Conservation (phyloP, 2,329 filamentous ascomycete species). For the Xenoacremonium recifei region DNA sequence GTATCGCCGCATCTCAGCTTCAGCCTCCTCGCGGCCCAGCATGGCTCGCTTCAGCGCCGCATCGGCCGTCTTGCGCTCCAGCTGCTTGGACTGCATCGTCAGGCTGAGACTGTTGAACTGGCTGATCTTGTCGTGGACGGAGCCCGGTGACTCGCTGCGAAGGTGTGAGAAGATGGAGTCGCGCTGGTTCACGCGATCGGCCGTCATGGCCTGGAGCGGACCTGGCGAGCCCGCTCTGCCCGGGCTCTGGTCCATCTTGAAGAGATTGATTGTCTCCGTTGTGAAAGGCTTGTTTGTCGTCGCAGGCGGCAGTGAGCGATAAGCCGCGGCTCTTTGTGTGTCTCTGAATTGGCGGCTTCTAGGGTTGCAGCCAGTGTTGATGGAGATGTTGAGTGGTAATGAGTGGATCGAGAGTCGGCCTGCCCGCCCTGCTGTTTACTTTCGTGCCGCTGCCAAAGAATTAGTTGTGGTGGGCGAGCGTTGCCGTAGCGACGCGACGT, state of each 20-base stretch:
- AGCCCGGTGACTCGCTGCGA: constrained; percentile 45
- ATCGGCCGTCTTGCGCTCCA: constrained; percentile 64
- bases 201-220: constrained; percentile 60
- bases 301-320: neutral
- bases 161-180: constrained; percentile 36
- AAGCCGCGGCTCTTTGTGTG: no score
- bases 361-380: neutral
- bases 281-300: constrained; percentile 1
- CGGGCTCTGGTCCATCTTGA: constrained; percentile 25
- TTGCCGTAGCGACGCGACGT: constrained; percentile 21
- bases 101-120: constrained; percentile 71
- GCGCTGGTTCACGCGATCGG: constrained; percentile 60
- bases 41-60: constrained; percentile 65
- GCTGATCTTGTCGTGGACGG: constrained; percentile 66
- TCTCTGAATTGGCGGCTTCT: neutral
- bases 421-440: constrained; percentile 22
- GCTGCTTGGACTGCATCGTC: constrained; percentile 57
- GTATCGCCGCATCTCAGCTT: constrained; percentile 63
- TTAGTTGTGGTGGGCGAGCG: constrained; percentile 7
- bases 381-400: neutral
- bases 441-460: constrained; percentile 16
- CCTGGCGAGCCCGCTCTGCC: constrained; percentile 55
- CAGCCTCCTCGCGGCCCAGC: constrained; percentile 69
- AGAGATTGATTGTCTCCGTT: neutral
- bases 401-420: constrained; percentile 3